Percentiles rank a stretch among this genome's conserved stretches.
phyloP scores from a whole-genome alignment of 1,139 yeast genomes.

The Taphrina sp. region DNA sequence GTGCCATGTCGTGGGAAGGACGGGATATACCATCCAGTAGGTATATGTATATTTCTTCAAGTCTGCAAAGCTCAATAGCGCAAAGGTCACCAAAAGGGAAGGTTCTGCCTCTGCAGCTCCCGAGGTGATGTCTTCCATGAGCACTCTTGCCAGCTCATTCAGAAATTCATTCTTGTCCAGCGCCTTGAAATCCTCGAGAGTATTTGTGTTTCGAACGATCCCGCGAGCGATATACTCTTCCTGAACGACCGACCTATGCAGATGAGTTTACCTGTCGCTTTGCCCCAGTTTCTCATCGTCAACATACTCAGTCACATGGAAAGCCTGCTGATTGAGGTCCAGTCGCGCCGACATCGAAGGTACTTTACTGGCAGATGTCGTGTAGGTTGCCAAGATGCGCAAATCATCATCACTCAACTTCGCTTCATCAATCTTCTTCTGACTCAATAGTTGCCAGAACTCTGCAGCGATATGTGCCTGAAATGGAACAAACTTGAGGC shows the following conservation, averaged over 20 bases:
- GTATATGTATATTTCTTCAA: constrained; percentile 80
- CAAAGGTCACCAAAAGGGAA: constrained; percentile 51
- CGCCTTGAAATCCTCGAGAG: constrained; percentile 76
- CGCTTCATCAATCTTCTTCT: constrained; percentile 62
- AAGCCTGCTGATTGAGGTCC: constrained; percentile 38
- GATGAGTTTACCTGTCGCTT: no score
- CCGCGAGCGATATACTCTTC: constrained; percentile 44
- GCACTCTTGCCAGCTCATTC: constrained; percentile 33
- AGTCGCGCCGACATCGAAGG: constrained; percentile 46
- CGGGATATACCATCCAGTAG: constrained; percentile 87
- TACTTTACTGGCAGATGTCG: constrained; percentile 50
- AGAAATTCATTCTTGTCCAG: constrained; percentile 58
- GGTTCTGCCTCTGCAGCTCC: constrained; percentile 48
- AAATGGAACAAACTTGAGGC: constrained; percentile 52
- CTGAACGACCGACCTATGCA: constrained; percentile 36
- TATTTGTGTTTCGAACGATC: constrained; percentile 64
- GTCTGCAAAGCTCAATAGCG: constrained; percentile 73
- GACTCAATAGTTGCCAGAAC: constrained; percentile 72
- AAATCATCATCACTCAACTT: constrained; percentile 57
- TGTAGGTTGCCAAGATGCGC: constrained; percentile 49
- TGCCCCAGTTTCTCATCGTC: no score
- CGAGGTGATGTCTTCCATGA: constrained; percentile 41
- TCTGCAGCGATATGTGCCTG: constrained; percentile 80
- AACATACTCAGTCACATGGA: constrained; percentile 37
- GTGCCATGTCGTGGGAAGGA: constrained; percentile 45